Percentiles rank a stretch among this genome's conserved stretches.
Evolutionary conservation across 1,284 basidiomycete genomes (phyloP).

Genomic region (Takashimella tepidaria): DNA sequence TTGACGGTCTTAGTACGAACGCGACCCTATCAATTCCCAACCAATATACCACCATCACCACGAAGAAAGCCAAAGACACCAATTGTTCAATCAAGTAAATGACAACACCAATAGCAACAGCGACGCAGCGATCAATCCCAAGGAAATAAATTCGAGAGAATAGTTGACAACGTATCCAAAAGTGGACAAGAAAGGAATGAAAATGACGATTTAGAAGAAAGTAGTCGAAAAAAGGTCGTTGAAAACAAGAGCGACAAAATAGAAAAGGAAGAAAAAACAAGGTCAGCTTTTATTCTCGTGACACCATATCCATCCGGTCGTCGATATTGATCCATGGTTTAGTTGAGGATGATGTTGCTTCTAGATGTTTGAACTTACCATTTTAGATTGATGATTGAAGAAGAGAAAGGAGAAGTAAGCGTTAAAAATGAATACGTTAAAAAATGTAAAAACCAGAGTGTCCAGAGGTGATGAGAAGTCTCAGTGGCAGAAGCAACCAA

Average conservation of each 20-base stretch:
- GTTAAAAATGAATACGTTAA: background rate
- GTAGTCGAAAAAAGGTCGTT: background rate
- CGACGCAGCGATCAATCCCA: too few relatives aligned
- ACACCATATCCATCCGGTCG: too few relatives aligned
- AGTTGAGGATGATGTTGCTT: too few relatives aligned
- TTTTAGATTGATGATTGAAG: background rate
- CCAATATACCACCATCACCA: background rate
- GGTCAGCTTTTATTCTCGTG: background rate
- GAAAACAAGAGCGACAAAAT: too few relatives aligned
- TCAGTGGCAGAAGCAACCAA: background rate
- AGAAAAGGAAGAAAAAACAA: background rate
- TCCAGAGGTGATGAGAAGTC: background rate
- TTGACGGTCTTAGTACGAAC: conserved; percentile 99
- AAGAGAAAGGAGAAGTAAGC: background rate
- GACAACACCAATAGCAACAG: too few relatives aligned
- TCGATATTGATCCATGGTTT: too few relatives aligned
- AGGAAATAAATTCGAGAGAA: too few relatives aligned
- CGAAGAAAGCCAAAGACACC: background rate
- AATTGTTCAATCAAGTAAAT: too few relatives aligned
- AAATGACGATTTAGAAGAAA: too few relatives aligned
- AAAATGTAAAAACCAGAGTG: background rate
- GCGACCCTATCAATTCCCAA: conserved; percentile 65
- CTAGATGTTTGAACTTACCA: background rate
- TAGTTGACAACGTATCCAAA: too few relatives aligned
- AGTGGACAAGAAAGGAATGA: too few relatives aligned